Percentiles rank a stretch among this genome's conserved stretches.
Evolutionary conservation across 768 basidiomycete genomes (phyloP).

Genomic region (Rubroboletus satanas): DNA sequence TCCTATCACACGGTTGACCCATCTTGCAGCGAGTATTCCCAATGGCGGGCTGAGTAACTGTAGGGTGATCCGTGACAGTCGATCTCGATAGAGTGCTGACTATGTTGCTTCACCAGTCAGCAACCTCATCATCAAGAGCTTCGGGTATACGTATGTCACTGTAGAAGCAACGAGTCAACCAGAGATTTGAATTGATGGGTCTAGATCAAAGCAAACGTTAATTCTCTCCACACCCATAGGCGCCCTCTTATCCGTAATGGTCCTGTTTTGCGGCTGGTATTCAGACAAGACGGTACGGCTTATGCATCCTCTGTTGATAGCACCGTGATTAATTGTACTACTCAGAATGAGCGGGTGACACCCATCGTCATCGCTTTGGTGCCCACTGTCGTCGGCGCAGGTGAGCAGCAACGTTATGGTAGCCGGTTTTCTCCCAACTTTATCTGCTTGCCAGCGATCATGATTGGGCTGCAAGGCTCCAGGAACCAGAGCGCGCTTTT

Average conservation of each 20-base stretch:
- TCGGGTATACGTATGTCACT: constrained; percentile 55
- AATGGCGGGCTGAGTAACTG: constrained; percentile 64
- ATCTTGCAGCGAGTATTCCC: constrained; percentile 53
- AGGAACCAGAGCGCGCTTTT: constrained; percentile 49
- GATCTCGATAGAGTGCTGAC: background rate
- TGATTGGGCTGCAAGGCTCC: constrained; percentile 51
- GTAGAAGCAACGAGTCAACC: background rate
- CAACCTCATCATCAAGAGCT: constrained; percentile 58
- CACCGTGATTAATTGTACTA: background rate
- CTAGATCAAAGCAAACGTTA: constrained; percentile 55
- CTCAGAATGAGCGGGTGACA: constrained; percentile 53
- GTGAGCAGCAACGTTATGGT: constrained; percentile 25
- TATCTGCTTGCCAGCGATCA: constrained; percentile 34
- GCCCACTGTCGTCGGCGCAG: constrained; percentile 56
- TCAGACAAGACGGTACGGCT: constrained; percentile 54
- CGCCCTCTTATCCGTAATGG: constrained; percentile 43
- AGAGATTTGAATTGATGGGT: background rate
- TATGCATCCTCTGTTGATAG: background rate
- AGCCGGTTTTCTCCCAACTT: background rate
- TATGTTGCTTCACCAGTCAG: constrained; percentile 38
- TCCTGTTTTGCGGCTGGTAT: constrained; percentile 57
- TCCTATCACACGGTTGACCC: background rate
- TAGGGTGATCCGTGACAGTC: constrained; percentile 28
- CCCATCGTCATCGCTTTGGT: constrained; percentile 56
- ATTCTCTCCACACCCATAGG: constrained; percentile 59